These are phyloP conservation scores for Globisporangium heterothallicum DNA, from an alignment of 352 stramenopile genomes.

Conservation along the genomic window DNA sequence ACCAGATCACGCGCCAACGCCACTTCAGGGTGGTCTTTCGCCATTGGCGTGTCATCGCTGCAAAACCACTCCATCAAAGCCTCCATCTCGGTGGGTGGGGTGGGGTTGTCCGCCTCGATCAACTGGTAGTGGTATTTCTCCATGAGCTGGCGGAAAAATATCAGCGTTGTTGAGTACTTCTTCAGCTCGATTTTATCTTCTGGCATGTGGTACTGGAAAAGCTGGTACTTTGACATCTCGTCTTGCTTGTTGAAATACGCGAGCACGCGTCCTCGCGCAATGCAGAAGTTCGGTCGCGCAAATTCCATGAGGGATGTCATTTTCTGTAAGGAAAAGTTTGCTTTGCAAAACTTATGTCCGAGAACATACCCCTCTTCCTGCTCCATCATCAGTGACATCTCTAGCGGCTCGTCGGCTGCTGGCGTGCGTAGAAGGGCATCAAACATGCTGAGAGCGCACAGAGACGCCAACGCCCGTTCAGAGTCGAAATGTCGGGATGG, in stretches of 20 bases:
- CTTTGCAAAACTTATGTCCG: slow-evolving; percentile 80
- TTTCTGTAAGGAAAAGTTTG: slow-evolving; percentile 74
- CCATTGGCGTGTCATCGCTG: slow-evolving; percentile 69
- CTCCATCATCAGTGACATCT: slow-evolving; percentile 79
- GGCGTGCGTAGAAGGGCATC: slow-evolving; percentile 77
- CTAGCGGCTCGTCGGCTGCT: slow-evolving; percentile 64
- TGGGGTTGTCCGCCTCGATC: slow-evolving; percentile 72
- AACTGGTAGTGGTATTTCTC: slow-evolving; percentile 82
- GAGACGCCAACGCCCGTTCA: slow-evolving; percentile 66
- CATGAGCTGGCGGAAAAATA: slow-evolving; percentile 85
- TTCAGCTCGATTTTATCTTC: slow-evolving; percentile 87
- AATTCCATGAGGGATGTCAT: slow-evolving; percentile 83
- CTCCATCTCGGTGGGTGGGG: slow-evolving; percentile 87
- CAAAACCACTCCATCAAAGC: slow-evolving; percentile 89
- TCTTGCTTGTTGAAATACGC: slow-evolving; percentile 78
- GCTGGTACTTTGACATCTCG: slow-evolving; percentile 40
- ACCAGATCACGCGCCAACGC: slow-evolving; percentile 72
- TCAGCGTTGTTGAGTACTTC: slow-evolving; percentile 84
- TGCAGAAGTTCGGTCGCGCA: slow-evolving; percentile 63
- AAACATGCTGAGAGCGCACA: slow-evolving; percentile 78
- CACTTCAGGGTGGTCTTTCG: slow-evolving; percentile 78
- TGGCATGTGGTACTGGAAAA: slow-evolving; percentile 88
- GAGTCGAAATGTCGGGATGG: slow-evolving; percentile 85
- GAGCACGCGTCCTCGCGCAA: slow-evolving; percentile 66
- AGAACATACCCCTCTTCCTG: slow-evolving; percentile 78